phyloP scores from a whole-genome alignment of 1,284 basidiomycete genomes.

The Apiotrichum sp. region DNA sequence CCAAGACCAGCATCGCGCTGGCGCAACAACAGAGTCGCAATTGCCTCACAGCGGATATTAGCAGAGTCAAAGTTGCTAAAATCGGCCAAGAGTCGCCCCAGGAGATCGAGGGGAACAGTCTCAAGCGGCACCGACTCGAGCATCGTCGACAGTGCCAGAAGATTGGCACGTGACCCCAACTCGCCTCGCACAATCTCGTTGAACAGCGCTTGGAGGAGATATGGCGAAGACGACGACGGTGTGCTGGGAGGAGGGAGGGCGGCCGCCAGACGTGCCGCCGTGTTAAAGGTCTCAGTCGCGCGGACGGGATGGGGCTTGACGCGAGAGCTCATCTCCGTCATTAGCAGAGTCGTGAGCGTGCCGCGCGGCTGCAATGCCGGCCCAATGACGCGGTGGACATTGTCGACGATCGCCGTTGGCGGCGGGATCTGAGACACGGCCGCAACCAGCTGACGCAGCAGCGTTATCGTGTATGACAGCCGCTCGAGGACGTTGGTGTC shows the following conservation, averaged over 20 bases:
- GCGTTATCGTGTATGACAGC: constrained; percentile 17
- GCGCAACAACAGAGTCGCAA: constrained; percentile 19
- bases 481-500: constrained; percentile 23
- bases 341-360: constrained; percentile 13
- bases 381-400: constrained; percentile 12
- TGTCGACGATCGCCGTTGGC: constrained; percentile 8
- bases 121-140: constrained; percentile 20
- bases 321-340: constrained; percentile 20
- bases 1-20: background rate
- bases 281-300: constrained; percentile 23
- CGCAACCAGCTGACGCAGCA: constrained; percentile 23
- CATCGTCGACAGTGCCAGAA: constrained; percentile 21
- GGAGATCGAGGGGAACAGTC: constrained; percentile 15
- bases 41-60: constrained; percentile 21
- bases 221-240: constrained; percentile 2
- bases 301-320: constrained; percentile 24
- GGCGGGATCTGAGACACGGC: constrained; percentile 1
- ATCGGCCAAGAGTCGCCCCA: constrained; percentile 21
- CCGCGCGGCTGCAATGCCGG: constrained; percentile 23
- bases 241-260: constrained; percentile 9
- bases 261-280: constrained; percentile 15
- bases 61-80: constrained; percentile 21
- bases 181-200: constrained; percentile 8
- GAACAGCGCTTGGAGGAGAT: constrained; percentile 29
- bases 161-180: constrained; percentile 14